Conservation (phyloP, 305 asterid genomes). For the Rubia balearica region DNA sequence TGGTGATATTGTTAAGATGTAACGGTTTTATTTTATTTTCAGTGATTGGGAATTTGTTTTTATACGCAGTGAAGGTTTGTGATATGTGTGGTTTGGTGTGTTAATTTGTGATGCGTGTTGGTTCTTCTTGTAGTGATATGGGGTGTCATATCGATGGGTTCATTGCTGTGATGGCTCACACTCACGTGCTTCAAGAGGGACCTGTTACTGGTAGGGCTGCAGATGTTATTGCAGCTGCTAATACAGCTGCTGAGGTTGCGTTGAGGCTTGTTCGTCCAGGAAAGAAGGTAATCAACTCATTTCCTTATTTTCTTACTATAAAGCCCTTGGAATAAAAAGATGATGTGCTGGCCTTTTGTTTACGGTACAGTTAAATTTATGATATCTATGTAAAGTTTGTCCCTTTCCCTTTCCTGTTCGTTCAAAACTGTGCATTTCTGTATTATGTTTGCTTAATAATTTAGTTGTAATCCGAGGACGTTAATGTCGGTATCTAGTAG, state of each 20-base stretch:
- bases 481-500: background rate
- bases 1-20: slow-evolving; percentile 67
- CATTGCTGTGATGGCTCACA: slow-evolving; percentile 55
- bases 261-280: slow-evolving; percentile 41
- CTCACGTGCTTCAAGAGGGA: slow-evolving; percentile 34
- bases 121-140: slow-evolving; percentile 48
- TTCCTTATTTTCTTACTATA: background rate
- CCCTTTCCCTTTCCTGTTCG: too few relatives aligned
- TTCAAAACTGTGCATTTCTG: background rate
- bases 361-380: background rate
- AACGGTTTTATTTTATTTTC: slow-evolving; percentile 15
- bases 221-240: slow-evolving; percentile 37
- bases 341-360: background rate
- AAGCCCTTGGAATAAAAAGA: background rate
- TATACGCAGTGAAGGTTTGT: background rate
- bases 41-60: background rate
- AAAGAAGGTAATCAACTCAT: slow-evolving; percentile 25
- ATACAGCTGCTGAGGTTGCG: slow-evolving; percentile 43
- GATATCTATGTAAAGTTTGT: background rate
- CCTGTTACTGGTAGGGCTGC: slow-evolving; percentile 42
- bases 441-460: background rate
- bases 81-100: background rate
- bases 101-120: background rate
- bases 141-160: slow-evolving; percentile 74
- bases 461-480: background rate